Conservation (phyloP, 2,329 filamentous ascomycete species). For the Cladosporium sphaerospermum region DNA sequence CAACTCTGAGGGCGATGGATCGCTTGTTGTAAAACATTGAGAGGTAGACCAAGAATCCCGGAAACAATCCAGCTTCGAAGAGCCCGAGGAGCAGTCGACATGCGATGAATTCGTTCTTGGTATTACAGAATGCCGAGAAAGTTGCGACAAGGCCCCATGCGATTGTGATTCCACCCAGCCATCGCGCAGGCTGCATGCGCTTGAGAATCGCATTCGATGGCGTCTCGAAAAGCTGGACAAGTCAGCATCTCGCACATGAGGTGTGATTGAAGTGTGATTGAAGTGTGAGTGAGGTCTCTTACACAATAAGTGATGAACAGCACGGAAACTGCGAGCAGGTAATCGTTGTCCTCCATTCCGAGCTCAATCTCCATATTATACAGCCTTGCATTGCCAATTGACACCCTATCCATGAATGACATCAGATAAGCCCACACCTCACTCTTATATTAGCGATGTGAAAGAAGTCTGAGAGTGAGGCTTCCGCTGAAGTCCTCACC, state of each 20-base stretch:
- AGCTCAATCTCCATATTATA: constrained; percentile 42
- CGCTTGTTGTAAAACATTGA: constrained; percentile 42
- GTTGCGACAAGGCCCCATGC: constrained; percentile 38
- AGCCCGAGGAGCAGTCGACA: constrained; percentile 27
- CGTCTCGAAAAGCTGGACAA: constrained; percentile 51
- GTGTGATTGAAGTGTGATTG: background rate
- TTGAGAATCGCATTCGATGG: constrained; percentile 45
- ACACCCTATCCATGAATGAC: constrained; percentile 43
- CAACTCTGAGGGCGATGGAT: constrained; percentile 37
- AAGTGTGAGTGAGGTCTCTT: constrained; percentile 44
- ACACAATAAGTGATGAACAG: constrained; percentile 27
- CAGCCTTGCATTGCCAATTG: constrained; percentile 37
- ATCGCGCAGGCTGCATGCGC: constrained; percentile 36
- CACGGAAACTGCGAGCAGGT: constrained; percentile 21
- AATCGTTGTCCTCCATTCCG: constrained; percentile 35
- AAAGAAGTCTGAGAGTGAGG: too few species aligned
- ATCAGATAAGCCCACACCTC: constrained; percentile 7
- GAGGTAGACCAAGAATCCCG: constrained; percentile 36
- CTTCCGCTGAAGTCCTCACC: too few species aligned
- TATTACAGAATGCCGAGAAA: constrained; percentile 42
- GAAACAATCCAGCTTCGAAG: constrained; percentile 40
- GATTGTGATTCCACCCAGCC: constrained; percentile 27
- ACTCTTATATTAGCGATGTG: background rate
- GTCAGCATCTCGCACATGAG: constrained; percentile 56
- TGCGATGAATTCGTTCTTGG: constrained; percentile 37